These are phyloP conservation scores for Willaertia magna DNA, from an alignment of 208 protist species.

Conservation along the genomic window DNA sequence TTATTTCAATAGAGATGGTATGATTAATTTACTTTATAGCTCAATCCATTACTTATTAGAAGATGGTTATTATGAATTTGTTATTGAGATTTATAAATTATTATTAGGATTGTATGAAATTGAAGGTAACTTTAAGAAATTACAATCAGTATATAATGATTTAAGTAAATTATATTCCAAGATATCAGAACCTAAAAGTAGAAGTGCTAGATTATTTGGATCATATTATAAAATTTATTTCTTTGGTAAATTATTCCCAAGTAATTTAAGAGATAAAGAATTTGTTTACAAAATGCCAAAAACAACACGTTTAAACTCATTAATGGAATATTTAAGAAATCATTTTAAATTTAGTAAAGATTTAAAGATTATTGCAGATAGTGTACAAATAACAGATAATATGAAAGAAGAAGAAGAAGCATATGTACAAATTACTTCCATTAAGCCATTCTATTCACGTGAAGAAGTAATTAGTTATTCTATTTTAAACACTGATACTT, in stretches of 20 bases:
- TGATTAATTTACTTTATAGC: conserved; percentile 13
- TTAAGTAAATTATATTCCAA: conserved; percentile 28
- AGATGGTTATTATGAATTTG: conserved; percentile 25
- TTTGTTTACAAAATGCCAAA: conserved; percentile 47
- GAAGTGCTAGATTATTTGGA: conserved; percentile 26
- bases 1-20: conserved; percentile 26
- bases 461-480: background rate
- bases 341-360: conserved; percentile 13
- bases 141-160: conserved; percentile 29
- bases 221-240: conserved; percentile 41
- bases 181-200: conserved; percentile 21
- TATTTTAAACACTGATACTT: background rate
- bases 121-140: conserved; percentile 12
- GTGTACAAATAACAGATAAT: background rate
- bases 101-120: conserved; percentile 35
- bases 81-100: conserved; percentile 33
- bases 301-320: conserved; percentile 28
- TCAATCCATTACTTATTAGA: conserved; percentile 24
- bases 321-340: conserved; percentile 28
- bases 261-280: conserved; percentile 26
- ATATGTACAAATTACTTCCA: conserved; percentile 32
- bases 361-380: conserved; percentile 20
- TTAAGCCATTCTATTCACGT: conserved; percentile 25
- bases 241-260: conserved; percentile 30
- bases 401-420: background rate